Conservation (phyloP, 208 protist species). For the Acanthamoeba triangularis region DNA sequence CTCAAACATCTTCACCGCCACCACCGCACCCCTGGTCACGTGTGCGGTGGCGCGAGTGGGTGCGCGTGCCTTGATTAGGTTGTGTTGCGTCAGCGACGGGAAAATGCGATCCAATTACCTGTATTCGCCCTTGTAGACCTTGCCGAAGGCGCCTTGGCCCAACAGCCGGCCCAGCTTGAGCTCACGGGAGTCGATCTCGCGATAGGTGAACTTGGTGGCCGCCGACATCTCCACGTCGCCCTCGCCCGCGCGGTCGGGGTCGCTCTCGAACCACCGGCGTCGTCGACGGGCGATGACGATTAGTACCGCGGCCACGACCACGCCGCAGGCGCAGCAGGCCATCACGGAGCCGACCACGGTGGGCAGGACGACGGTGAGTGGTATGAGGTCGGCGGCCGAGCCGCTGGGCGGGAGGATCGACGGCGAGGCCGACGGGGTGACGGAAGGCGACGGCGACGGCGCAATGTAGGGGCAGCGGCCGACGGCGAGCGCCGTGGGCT, state of each 20-base stretch:
- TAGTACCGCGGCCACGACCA: neutral
- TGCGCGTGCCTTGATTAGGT: neutral
- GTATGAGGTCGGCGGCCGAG: neutral
- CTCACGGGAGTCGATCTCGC: slow-evolving; percentile 50
- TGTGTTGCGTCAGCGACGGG: neutral
- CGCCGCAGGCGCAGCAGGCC: neutral
- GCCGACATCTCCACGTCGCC: slow-evolving; percentile 32
- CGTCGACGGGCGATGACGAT: neutral
- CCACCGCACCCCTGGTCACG: slow-evolving; percentile 37
- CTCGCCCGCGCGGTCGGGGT: neutral
- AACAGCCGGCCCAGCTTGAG: slow-evolving; percentile 20
- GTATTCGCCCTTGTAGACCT: slow-evolving; percentile 63
- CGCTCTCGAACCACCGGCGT: slow-evolving; percentile 13
- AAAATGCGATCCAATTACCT: neutral
- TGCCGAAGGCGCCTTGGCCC: slow-evolving; percentile 67
- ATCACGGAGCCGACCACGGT: neutral
- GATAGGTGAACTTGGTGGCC: slow-evolving; percentile 19
- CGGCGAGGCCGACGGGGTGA: neutral
- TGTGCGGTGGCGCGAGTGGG: too few relatives aligned
- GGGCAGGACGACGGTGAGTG: neutral
- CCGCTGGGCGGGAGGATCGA: neutral
- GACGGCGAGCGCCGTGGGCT: neutral
- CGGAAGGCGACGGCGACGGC: neutral
- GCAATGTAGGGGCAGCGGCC: neutral
- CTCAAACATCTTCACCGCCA: slow-evolving; percentile 68